Evolutionary conservation across 495 filamentous ascomycete species (phyloP), one percentile per base, ranked within the genome.

Genomic region (Aspergillus biplanus): DNA sequence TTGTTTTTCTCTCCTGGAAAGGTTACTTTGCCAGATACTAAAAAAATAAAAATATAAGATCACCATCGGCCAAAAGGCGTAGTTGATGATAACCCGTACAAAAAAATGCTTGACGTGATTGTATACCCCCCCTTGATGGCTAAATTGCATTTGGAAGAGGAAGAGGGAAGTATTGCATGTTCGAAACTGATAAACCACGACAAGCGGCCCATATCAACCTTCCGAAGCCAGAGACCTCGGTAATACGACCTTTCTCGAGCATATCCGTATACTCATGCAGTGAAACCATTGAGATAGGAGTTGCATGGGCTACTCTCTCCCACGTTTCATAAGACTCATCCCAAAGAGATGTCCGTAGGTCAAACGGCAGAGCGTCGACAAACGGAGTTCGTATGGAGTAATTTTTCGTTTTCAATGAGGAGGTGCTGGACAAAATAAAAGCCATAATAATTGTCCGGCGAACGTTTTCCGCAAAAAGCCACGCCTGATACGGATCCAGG

Each of bases 391-490:
- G 79, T 48, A 73, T 71, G 0, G 75, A 75, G 53, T 70, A 80
- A 7, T 78, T 76, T 33, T 71, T 56, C 42, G 71, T 81, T 31
- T 75, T 69, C 21, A 76, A 64, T 1, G 72, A 74, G 61, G 79
- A 82, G 6, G 74, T 71, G 39, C 74, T 77, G 27, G 64, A 63
- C 4, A 81, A 59, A 59, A 78, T 71, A 33, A 73, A 70, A 33
- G 65, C 66, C 35, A 80, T 69, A 32, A 79, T 75, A 46, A 81
- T 74, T 0, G 78, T 81, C 7, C 79, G 74, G 0, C 81, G 73
- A 6, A 80, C 75, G 52, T 72, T 78, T 60, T 82, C 81, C 6
- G 69, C 76, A 31, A 82, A 68, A 7, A 84, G 64, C 81, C 81
- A 84, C 11, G 73, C 72, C 3, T 67, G 74, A 71, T 76, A 76